These are phyloP conservation scores for Priceomyces fermenticarens DNA, from an alignment of 805 yeast genomes.

Conservation along the genomic window DNA sequence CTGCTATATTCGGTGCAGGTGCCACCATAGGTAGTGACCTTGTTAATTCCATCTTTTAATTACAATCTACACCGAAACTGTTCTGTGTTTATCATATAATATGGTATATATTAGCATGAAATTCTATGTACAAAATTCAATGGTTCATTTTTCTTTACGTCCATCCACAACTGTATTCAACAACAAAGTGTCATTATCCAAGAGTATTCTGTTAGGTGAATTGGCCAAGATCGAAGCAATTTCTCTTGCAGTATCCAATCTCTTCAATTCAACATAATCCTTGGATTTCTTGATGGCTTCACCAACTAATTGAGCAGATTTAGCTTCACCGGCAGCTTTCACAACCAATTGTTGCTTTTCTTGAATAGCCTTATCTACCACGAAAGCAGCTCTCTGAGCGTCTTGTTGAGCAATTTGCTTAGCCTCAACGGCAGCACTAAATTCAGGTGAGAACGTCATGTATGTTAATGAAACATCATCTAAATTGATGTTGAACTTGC, in stretches of 20 bases:
- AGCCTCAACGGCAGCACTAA: conserved; percentile 96
- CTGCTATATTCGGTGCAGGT: conserved; percentile 97
- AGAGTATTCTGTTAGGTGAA: conserved; percentile 87
- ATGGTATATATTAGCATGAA: conserved; percentile 1
- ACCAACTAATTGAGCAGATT: conserved; percentile 96
- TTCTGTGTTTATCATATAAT: neutral
- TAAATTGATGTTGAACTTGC: conserved; percentile 77
- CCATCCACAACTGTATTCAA: conserved; percentile 84
- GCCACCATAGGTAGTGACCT: conserved; percentile 86
- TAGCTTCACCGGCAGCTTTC: conserved; percentile 97
- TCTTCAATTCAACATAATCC: conserved; percentile 94
- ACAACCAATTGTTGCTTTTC: conserved; percentile 97
- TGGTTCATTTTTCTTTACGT: conserved; percentile 37
- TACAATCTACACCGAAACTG: neutral
- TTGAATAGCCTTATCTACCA: conserved; percentile 95
- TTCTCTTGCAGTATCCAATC: conserved; percentile 95
- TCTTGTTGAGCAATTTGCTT: conserved; percentile 99
- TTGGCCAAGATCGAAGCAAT: conserved; percentile 81
- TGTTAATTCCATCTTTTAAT: conserved; percentile 66
- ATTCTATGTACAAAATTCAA: conserved; percentile 6
- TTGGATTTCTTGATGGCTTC: conserved; percentile 96
- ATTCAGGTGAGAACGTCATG: conserved; percentile 98
- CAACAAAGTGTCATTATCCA: conserved; percentile 89
- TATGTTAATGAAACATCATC: conserved; percentile 96
- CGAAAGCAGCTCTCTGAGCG: conserved; percentile 96